Conservation (phyloP, 140 eudicot species). For the Oenanthe javanica region DNA sequence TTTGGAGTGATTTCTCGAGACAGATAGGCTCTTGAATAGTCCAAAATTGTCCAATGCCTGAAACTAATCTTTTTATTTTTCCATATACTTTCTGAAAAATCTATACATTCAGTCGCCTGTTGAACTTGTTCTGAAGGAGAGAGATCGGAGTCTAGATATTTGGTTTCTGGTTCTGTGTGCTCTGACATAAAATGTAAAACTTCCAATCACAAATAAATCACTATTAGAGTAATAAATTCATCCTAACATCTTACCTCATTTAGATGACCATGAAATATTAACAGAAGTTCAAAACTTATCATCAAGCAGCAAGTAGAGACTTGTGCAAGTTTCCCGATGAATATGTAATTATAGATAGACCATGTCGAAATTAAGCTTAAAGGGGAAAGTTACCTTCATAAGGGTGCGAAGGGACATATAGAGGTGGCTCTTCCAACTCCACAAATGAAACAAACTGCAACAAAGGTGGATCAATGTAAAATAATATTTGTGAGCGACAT, state of each 20-base stretch:
- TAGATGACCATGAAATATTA: neutral
- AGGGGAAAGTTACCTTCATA: slow-evolving; percentile 40
- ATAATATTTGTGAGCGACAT: neutral
- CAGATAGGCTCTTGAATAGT: slow-evolving; percentile 71
- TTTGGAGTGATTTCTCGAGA: slow-evolving; percentile 65
- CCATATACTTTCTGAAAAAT: slow-evolving; percentile 14
- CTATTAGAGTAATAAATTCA: neutral
- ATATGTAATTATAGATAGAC: neutral
- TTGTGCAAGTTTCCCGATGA: neutral
- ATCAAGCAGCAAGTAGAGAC: neutral
- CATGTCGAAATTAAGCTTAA: neutral
- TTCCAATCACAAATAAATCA: too few species aligned
- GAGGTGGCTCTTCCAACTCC: slow-evolving; percentile 77
- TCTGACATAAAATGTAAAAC: slow-evolving; percentile 26
- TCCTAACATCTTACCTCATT: neutral
- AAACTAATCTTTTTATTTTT: slow-evolving; percentile 33
- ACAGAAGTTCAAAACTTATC: neutral
- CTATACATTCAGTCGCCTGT: slow-evolving; percentile 52
- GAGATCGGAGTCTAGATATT: slow-evolving; percentile 29
- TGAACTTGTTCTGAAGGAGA: slow-evolving; percentile 55
- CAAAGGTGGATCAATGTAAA: slow-evolving; percentile 2
- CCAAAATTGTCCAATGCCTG: slow-evolving; percentile 71
- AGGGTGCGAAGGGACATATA: slow-evolving; percentile 70
- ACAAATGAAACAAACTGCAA: slow-evolving; percentile 87
- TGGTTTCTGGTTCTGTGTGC: slow-evolving; percentile 34